Base-by-base conservation (phyloP, 805 yeast genomes). In the Groenewaldozyma tartarivorans region DNA sequence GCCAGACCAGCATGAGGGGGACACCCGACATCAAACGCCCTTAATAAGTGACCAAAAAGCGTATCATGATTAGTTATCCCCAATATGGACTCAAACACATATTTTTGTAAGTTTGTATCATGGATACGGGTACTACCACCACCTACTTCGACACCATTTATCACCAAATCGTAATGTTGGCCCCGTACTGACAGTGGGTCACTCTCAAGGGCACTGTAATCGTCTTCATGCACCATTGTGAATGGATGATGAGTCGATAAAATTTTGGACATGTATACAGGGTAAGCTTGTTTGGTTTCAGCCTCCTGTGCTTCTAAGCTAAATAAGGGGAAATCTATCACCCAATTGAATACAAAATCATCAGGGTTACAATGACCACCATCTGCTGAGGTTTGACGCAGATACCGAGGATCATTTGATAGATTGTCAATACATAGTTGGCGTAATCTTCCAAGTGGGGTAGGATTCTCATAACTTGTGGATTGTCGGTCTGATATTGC, bases 1-100 rank as follows among this genome's bases (percentile, higher is more conserved):
- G 98, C 99, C 30, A 92, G 67, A 0, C 99, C 99, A 2, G 96
- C 96, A 62, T 92, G 99, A 1, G 99, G 99, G 1, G 99, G 99
- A 54, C 97, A 86, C 1, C 98, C 98, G 63, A 82, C 75, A 19
- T 74, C 75, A 41, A 92, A 73, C 0, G 96, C 96, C 32, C 69
- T 66, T 24, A 92, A 66, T 32, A 92, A 66, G 61, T 92, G 99
- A 0, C 95, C 94, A 64, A 92, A 92, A 5, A 86, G 64, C 27
- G 58, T 55, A 35, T 78, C 69, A 20, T 83, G 72, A 47, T 84
- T 46, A 11, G 46, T 24, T 9, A 92, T 79, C 5, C 70, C 61
- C 22, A 92, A 67, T 7, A 90, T 67, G 19, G 75, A 60, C 35
- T 77, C 65, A 51, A 92, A 78, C 4, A 92, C 72, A 56, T 66